Conservation (phyloP, 2,329 filamentous ascomycete species). For the Aspergillus niger region DNA sequence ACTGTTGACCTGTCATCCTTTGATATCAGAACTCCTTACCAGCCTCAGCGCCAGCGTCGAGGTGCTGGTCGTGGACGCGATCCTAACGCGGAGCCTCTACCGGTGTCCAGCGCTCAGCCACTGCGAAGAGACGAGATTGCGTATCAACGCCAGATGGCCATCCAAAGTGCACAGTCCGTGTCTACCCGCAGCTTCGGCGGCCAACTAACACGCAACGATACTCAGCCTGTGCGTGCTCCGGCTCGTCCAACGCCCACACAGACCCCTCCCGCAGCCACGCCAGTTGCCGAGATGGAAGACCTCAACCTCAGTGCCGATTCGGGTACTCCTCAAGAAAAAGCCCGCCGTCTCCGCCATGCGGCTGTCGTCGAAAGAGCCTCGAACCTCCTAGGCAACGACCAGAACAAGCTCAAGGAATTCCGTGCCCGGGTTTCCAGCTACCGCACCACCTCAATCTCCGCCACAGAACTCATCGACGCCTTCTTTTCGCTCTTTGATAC, state of each 20-base stretch:
- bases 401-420: conserved; percentile 74
- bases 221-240: conserved; percentile 51
- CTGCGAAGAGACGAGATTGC: conserved; percentile 84
- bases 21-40: conserved; percentile 73
- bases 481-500: conserved; percentile 88
- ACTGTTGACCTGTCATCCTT: conserved; percentile 86
- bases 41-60: conserved; percentile 61
- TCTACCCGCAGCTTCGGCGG: conserved; percentile 82
- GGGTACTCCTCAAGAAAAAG: conserved; percentile 75
- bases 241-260: conserved; percentile 33
- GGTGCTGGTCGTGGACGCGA: conserved; percentile 73
- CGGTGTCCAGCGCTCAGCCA: conserved; percentile 75
- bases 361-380: conserved; percentile 84
- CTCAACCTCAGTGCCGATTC: conserved; percentile 50
- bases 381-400: conserved; percentile 76
- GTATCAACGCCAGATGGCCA: conserved; percentile 87
- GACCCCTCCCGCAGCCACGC: conserved; percentile 29
- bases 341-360: conserved; percentile 74
- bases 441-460: conserved; percentile 67
- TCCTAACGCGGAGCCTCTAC: conserved; percentile 79
- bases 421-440: conserved; percentile 78
- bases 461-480: conserved; percentile 76
- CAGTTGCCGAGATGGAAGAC: conserved; percentile 51
- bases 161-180: conserved; percentile 82
- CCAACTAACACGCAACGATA: conserved; percentile 64